phyloP scores from a whole-genome alignment of 306 rosid species.

The Heteromeles arbutifolia region DNA sequence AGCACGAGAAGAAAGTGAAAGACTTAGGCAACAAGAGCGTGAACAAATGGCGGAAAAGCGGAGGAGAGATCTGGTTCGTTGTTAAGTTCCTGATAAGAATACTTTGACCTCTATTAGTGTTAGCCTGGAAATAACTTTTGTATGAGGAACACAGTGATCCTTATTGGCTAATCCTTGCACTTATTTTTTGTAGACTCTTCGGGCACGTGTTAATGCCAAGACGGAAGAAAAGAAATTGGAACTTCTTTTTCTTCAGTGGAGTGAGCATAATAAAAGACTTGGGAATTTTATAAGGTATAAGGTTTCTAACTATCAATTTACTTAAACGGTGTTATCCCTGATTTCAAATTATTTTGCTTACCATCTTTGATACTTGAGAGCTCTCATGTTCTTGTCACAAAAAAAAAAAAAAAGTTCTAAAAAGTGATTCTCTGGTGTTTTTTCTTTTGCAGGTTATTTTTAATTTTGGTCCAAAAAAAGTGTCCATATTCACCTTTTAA shows the following conservation, averaged over 20 bases:
- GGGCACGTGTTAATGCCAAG: slow-evolving; percentile 95
- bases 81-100: not conserved
- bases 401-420: not conserved
- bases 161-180: not conserved
- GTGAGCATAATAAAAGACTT: slow-evolving; percentile 86
- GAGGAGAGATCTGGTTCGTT: slow-evolving; percentile 82
- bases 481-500: slow-evolving; percentile 99
- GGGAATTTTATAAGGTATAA: slow-evolving; percentile 88
- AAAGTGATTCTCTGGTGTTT: not conserved
- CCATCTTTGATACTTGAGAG: slow-evolving; percentile 7
- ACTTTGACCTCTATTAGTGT: not conserved
- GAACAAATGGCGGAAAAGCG: slow-evolving; percentile 86
- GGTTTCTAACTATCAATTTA: slow-evolving; percentile 1
- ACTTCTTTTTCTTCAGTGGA: slow-evolving; percentile 93
- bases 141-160: not conserved
- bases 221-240: slow-evolving; percentile 97
- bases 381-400: not conserved
- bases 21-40: slow-evolving; percentile 81
- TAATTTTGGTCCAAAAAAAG: slow-evolving; percentile 98
- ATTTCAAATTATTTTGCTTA: slow-evolving; percentile 9
- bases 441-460: slow-evolving; percentile 78
- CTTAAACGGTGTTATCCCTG: not conserved
- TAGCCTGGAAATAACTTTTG: not conserved
- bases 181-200: slow-evolving; percentile 55
- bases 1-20: slow-evolving; percentile 97